Conservation (phyloP, 2,329 filamentous ascomycete genomes). For the Verticillium nonalfalfae region DNA sequence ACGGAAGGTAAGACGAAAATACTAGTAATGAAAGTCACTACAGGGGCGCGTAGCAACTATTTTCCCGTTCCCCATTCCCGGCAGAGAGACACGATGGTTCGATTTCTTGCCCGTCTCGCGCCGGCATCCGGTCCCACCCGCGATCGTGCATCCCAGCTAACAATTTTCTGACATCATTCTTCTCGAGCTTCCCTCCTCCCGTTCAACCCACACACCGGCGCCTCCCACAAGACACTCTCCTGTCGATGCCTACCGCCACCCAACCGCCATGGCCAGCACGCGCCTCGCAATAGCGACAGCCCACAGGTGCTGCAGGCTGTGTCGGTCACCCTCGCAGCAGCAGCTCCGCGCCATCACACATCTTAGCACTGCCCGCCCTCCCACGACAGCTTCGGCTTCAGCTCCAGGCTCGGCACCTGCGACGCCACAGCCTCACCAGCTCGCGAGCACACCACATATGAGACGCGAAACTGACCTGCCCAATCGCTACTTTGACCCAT, state of each 20-base stretch:
- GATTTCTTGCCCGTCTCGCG: background rate
- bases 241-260: background rate
- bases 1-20: no score
- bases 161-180: background rate
- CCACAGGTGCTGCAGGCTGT: background rate
- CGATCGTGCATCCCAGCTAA: background rate
- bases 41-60: no score
- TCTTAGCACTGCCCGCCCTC: background rate
- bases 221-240: background rate
- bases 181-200: background rate
- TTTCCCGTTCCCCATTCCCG: background rate
- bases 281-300: background rate
- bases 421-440: background rate
- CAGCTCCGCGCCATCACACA: background rate
- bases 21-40: no score
- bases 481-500: slow-evolving; percentile 11
- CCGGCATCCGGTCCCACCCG: background rate
- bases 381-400: background rate
- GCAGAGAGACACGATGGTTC: background rate
- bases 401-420: background rate
- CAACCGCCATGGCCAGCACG: background rate
- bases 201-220: background rate
- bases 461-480: background rate
- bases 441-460: background rate
- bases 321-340: background rate